These are phyloP conservation scores for Suillus variegatus DNA, from an alignment of 768 basidiomycete species.

Conservation along the genomic window DNA sequence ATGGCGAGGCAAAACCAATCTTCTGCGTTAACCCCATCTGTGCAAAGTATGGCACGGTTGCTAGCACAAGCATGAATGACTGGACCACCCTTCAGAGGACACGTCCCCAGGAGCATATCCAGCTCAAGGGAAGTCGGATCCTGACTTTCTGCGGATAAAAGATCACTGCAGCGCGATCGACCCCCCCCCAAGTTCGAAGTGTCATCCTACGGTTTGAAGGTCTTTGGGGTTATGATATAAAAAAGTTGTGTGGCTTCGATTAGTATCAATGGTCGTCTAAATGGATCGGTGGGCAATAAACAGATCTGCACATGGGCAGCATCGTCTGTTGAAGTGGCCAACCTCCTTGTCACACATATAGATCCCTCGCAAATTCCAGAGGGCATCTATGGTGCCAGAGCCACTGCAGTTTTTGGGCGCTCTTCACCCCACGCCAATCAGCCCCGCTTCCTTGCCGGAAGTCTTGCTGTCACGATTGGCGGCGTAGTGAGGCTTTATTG, in stretches of 20 bases:
- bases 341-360: not conserved
- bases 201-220: not conserved
- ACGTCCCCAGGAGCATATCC: not conserved
- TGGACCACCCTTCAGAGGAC: not conserved
- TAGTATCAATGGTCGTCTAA: not conserved
- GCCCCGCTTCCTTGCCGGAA: conserved; percentile 17
- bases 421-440: not conserved
- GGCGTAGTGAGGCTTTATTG: conserved; percentile 26
- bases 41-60: not conserved
- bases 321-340: conserved; percentile 16
- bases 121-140: not conserved
- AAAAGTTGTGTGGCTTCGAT: not conserved
- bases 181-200: not conserved
- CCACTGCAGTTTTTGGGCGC: not conserved
- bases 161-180: not conserved
- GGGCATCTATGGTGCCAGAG: not conserved
- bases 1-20: not conserved
- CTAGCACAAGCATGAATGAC: not conserved
- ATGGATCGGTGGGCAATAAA: not conserved
- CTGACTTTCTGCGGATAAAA: not conserved
- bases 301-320: conserved; percentile 28
- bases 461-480: conserved; percentile 18
- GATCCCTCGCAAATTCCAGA: not conserved
- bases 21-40: not conserved
- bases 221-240: not conserved